These are phyloP conservation scores for Mycena polygramma DNA, from an alignment of 768 basidiomycete species.

Conservation along the genomic window DNA sequence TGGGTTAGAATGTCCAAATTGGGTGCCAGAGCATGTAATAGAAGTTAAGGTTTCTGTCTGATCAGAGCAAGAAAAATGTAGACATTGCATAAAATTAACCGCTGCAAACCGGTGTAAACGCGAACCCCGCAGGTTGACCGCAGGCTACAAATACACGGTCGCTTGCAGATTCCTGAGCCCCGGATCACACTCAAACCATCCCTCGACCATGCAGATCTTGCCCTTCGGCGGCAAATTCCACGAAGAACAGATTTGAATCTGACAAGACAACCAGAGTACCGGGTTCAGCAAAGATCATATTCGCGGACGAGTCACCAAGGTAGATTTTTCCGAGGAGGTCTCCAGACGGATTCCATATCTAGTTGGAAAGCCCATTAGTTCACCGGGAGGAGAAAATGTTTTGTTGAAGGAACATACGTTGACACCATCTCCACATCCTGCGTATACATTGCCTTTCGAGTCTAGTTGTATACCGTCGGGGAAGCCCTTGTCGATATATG, in stretches of 20 bases:
- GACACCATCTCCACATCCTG: slow-evolving; percentile 74
- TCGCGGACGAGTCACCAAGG: slow-evolving; percentile 55
- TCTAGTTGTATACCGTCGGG: slow-evolving; percentile 81
- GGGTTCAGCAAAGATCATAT: slow-evolving; percentile 60
- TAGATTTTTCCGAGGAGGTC: slow-evolving; percentile 75
- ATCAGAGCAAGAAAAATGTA: too few relatives aligned
- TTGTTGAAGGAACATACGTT: slow-evolving; percentile 54
- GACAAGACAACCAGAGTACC: slow-evolving; percentile 59
- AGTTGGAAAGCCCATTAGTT: neutral
- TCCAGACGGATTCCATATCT: slow-evolving; percentile 69
- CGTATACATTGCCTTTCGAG: slow-evolving; percentile 71
- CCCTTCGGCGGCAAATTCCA: slow-evolving; percentile 54
- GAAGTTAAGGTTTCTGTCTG: too few relatives aligned
- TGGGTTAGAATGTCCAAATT: too few relatives aligned
- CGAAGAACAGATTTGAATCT: slow-evolving; percentile 61
- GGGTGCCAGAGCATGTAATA: too few relatives aligned
- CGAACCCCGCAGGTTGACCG: too few relatives aligned
- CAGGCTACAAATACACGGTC: too few relatives aligned
- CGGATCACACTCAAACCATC: neutral
- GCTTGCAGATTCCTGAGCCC: too few relatives aligned
- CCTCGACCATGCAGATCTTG: slow-evolving; percentile 20
- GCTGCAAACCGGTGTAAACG: too few relatives aligned
- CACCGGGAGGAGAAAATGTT: slow-evolving; percentile 1
- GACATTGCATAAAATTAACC: too few relatives aligned
- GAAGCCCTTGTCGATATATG: slow-evolving; percentile 73